These are phyloP conservation scores for Rhodotorula sp. DNA, from an alignment of 1,284 basidiomycete genomes.

Conservation along the genomic window DNA sequence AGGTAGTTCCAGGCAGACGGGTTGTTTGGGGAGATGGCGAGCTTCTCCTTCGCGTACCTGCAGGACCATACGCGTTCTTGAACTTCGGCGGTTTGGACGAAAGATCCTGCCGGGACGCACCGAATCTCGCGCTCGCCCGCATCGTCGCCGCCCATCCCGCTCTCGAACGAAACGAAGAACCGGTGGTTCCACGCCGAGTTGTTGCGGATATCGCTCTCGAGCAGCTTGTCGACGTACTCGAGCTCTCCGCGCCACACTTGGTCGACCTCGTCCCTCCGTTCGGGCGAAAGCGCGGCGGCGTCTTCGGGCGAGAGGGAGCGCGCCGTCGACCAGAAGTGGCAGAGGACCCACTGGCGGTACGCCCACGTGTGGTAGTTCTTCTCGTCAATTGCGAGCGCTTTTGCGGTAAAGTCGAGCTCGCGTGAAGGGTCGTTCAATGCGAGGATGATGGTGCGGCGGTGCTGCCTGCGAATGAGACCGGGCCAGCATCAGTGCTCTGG, in stretches of 20 bases:
- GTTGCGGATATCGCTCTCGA: constrained; percentile 80
- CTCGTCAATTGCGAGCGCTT: constrained; percentile 67
- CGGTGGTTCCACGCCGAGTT: constrained; percentile 99
- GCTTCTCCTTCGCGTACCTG: constrained; percentile 67
- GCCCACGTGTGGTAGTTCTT: constrained; percentile 99
- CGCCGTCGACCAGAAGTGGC: constrained; percentile 62
- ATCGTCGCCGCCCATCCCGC: constrained; percentile 58
- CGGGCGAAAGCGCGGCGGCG: constrained; percentile 2
- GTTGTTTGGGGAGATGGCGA: constrained; percentile 86
- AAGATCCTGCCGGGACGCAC: constrained; percentile 59
- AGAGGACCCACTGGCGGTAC: constrained; percentile 85
- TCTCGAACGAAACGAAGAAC: constrained; percentile 84
- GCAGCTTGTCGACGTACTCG: constrained; percentile 71
- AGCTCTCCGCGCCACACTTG: constrained; percentile 75
- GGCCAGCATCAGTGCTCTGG: too few relatives aligned
- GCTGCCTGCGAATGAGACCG: constrained; percentile 60
- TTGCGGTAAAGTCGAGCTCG: constrained; percentile 77
- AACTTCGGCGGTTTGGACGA: constrained; percentile 39
- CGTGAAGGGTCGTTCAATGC: constrained; percentile 57
- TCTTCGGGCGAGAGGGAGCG: constrained; percentile 23
- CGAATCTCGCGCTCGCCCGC: constrained; percentile 67
- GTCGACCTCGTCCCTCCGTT: constrained; percentile 57
- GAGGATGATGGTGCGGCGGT: constrained; percentile 73
- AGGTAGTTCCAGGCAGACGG: constrained; percentile 93
- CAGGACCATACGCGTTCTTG: background rate